Conservation (phyloP, 805 yeast species). For the Naumovozyma dairenensis region DNA sequence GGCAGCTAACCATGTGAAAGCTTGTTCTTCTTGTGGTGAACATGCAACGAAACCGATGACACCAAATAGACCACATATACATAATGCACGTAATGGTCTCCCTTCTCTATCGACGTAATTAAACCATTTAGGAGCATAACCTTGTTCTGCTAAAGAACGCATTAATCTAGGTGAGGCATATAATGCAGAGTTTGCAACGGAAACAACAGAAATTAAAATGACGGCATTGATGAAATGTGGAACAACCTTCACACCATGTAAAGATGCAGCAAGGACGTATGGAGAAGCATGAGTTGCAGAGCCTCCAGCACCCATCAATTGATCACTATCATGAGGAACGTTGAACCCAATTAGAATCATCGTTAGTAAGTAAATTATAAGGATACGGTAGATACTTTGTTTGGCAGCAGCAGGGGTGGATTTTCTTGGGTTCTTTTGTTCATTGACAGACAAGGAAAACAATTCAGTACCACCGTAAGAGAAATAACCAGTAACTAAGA, state of each 20-base stretch:
- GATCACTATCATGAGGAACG: constrained; percentile 47
- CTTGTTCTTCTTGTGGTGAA: constrained; percentile 39
- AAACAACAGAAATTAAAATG: constrained; percentile 59
- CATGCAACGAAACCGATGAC: constrained; percentile 53
- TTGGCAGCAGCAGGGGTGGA: constrained; percentile 55
- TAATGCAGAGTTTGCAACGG: constrained; percentile 69
- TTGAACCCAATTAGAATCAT: constrained; percentile 46
- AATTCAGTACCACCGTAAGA: constrained; percentile 61
- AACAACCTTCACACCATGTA: constrained; percentile 51
- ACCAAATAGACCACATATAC: constrained; percentile 42
- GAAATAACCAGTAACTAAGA: constrained; percentile 52
- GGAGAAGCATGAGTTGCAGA: constrained; percentile 59
- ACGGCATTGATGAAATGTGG: constrained; percentile 71
- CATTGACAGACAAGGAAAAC: constrained; percentile 58
- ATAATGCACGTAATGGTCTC: constrained; percentile 49
- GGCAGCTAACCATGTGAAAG: constrained; percentile 52
- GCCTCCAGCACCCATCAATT: constrained; percentile 40
- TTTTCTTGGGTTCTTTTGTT: constrained; percentile 48
- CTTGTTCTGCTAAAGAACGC: constrained; percentile 60
- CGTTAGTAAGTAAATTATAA: constrained; percentile 47
- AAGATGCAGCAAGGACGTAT: constrained; percentile 59
- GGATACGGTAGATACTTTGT: constrained; percentile 56
- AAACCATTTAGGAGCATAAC: constrained; percentile 48
- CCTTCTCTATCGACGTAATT: constrained; percentile 49
- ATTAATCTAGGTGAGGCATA: constrained; percentile 66